Base-by-base conservation (phyloP, 1,139 yeast species). In the Suzukiozyma palmioleophila region DNA sequence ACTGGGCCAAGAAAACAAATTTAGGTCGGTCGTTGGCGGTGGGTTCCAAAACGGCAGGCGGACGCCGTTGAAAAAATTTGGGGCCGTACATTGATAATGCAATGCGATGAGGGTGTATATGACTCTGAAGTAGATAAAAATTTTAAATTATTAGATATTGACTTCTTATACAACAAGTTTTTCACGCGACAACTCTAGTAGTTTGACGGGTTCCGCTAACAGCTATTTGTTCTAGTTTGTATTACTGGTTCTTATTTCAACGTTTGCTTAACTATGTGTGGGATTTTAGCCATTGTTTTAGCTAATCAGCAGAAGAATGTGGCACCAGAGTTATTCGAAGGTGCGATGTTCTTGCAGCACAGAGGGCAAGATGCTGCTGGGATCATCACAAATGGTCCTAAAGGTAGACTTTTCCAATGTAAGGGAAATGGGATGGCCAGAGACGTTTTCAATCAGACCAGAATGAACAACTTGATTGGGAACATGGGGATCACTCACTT, bases 281-380 rank as follows among this genome's bases (percentile, higher is more conserved):
- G 98, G 53, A 84, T 92, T 48, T 69, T 90, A 53, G 98, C 96
- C 46, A 74, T 90, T 42, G 85, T 88, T 36, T 72, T 88, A 46
- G 88, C 96, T 11, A 87, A 89, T 61, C 84, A 81, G 50, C 64
- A 71, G 26, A 75, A 74, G 39, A 74, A 77, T 43, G 97, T 86
- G 39, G 94, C 96, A 15, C 81, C 95, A 8, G 97, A 90, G 58
- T 71, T 92, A 40, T 82, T 88, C 46, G 98, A 92, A 62, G 97
- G 96, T 14, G 86, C 95, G 47, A 81, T 89, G 71, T 92, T 84
- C 60, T 72, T 92, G 47, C 99, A 92, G 60, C 99, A 92, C 60
- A 79, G 99, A 57, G 99, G 99, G 35, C 99, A 92, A 65, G 99
- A 92, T 62, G 99, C 99, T 10, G 97, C 97, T n/a, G 99, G 99